Percentiles rank a stretch among this genome's conserved stretches.
phyloP scores from a whole-genome alignment of 148 eudicot genomes.

The Persicaria maculosa region DNA sequence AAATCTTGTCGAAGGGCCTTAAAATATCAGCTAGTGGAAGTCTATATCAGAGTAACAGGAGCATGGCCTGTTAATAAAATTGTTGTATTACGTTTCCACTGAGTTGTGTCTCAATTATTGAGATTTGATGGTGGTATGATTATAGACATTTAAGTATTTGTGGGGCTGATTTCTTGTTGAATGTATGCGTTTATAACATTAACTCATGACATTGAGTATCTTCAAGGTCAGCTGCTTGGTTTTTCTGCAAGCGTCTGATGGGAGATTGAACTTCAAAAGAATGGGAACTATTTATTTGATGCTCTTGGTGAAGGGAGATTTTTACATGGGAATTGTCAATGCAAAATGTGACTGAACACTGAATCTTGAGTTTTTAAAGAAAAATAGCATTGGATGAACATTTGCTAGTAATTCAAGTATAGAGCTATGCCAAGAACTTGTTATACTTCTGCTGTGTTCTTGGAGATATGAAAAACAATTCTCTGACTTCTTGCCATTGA shows the following conservation, averaged over 20 bases:
- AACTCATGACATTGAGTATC: neutral
- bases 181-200: neutral
- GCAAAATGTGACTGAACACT: neutral
- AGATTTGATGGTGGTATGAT: neutral
- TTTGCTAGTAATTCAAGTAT: neutral
- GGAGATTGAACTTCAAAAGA: neutral
- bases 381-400: neutral
- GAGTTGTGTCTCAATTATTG: neutral
- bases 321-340: neutral
- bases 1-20: neutral
- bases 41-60: conserved; percentile 4
- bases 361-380: neutral
- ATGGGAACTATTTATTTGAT: neutral
- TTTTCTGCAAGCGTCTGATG: neutral
- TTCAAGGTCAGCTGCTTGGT: neutral
- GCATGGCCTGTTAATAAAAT: neutral
- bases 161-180: neutral
- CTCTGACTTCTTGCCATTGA: neutral
- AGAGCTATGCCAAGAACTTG: neutral
- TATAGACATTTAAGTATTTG: neutral
- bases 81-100: conserved; percentile 7
- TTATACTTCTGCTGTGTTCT: neutral
- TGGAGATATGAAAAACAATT: neutral
- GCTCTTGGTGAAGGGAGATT: neutral
- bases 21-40: conserved; percentile 3